Base-by-base conservation (phyloP, 2,329 filamentous ascomycete genomes). In the Fusarium brachygibbosum region DNA sequence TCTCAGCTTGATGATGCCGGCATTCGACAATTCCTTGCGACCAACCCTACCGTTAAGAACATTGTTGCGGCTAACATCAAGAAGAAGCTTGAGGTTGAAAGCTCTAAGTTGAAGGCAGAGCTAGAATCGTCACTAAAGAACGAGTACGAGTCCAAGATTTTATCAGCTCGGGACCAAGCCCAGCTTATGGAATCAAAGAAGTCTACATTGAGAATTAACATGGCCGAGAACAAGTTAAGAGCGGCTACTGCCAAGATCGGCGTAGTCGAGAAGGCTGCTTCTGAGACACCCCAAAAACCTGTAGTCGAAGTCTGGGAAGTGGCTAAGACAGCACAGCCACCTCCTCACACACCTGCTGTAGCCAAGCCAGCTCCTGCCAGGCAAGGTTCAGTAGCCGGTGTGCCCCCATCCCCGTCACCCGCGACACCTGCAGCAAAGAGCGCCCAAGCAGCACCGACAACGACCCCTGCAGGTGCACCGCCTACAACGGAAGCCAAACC, bases 291-390 rank as follows among this genome's bases (percentile, higher is more conserved):
- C 0, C 86, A 95, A 73, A 90, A 89, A 76, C 88, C 94, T 1
- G 93, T 98, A 6, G 87, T 83, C 12, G 94, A 98, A 79, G 94
- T 98, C 1, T 98, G 93, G 92, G 89, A 91, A 68, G 82, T 92
- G 55, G 94, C 91, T 0, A 94, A 95, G 79, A 83, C 54, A 21
- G 75, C 79, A 23, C 76, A 78, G 40, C 71, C 77, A 17, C 70
- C 75, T n/a, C 74, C 76, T 6, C 66, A 74, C 19, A 64, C 71
- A 8, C 63, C 74, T 28, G 66, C 72, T 12, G 53, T 57, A 14
- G 73, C 44, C 44, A 76, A 75, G 57, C 60, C 71, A 12, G 64
- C 71, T 13, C 74, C 75, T 4, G 68, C 51, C 12, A 68, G 68
- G 38, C 76, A 74, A 48, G 61, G 62, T 5, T 69, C 74, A 14